Conservation (phyloP, 2,329 filamentous ascomycete genomes). For the Trichoderma brevicompactum region DNA sequence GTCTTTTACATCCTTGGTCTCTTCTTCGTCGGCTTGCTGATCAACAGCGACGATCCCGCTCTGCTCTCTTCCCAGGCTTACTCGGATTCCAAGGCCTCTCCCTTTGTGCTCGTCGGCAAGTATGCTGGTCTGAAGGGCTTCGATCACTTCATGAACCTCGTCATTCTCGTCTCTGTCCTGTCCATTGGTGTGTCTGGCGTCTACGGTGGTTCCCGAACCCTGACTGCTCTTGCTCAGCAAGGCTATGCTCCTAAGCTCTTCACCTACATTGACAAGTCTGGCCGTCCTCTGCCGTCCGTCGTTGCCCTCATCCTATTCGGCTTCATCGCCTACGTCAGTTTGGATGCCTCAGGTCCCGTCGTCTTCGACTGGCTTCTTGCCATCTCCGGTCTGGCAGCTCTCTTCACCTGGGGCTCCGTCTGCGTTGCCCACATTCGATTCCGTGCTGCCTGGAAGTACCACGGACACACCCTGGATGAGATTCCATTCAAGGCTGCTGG, state of each 20-base stretch:
- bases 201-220: constrained; percentile 58
- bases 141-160: constrained; percentile 55
- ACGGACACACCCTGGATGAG: constrained; percentile 62
- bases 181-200: constrained; percentile 58
- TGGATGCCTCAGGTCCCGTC: constrained; percentile 48
- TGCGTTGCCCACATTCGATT: constrained; percentile 68
- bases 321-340: constrained; percentile 51
- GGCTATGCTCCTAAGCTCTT: constrained; percentile 56
- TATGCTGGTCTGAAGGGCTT: constrained; percentile 51
- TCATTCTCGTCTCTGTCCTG: constrained; percentile 56
- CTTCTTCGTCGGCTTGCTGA: constrained; percentile 51
- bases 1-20: constrained; percentile 53
- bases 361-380: constrained; percentile 67
- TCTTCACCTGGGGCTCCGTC: constrained; percentile 69
- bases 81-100: constrained; percentile 46
- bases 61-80: constrained; percentile 44
- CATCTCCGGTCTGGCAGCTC: constrained; percentile 62
- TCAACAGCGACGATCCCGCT: constrained; percentile 45
- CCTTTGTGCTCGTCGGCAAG: constrained; percentile 54
- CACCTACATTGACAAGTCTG: constrained; percentile 55
- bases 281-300: constrained; percentile 53
- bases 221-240: constrained; percentile 56
- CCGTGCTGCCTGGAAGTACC: constrained; percentile 60
- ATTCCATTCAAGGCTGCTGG: constrained; percentile 29
- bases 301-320: constrained; percentile 49